Evolutionary conservation across 495 filamentous ascomycete genomes (phyloP).

Genomic region (Jackrogersella minutella): DNA sequence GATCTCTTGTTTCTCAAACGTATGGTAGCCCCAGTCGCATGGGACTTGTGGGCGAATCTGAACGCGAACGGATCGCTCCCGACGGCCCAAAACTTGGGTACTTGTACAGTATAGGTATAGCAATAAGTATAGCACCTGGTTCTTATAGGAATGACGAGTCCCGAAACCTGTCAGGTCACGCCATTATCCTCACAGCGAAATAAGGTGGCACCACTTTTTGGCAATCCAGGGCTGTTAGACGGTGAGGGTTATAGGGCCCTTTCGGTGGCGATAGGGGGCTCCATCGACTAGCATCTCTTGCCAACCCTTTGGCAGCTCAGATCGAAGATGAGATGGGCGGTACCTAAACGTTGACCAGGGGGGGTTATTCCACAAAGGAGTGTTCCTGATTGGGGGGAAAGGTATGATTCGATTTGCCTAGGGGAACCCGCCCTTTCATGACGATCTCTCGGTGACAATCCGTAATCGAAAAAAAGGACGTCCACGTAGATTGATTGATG

Average conservation of each 20-base stretch:
- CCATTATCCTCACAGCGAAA: conserved; percentile 43
- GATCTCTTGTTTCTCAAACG: conserved; percentile 42
- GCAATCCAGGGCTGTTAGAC: conserved; percentile 40
- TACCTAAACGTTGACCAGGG: conserved; percentile 31
- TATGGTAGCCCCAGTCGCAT: conserved; percentile 37
- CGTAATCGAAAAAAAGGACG: conserved; percentile 21
- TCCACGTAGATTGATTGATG: conserved; percentile 1
- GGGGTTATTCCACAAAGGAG: conserved; percentile 31
- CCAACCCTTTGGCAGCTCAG: conserved; percentile 44
- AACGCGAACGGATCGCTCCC: conserved; percentile 44
- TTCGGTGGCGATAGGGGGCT: conserved; percentile 34
- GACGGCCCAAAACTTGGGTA: conserved; percentile 37
- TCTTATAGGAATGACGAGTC: conserved; percentile 38
- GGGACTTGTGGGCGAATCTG: conserved; percentile 43
- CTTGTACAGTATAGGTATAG: conserved; percentile 28
- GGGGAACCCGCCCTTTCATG: conserved; percentile 30
- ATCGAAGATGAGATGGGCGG: conserved; percentile 45
- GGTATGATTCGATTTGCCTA: conserved; percentile 41
- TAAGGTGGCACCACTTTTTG: conserved; percentile 44
- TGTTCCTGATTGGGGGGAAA: conserved; percentile 39
- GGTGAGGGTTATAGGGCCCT: conserved; percentile 33
- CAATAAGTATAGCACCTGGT: conserved; percentile 27
- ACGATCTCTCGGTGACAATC: conserved; percentile 41
- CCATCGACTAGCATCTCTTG: conserved; percentile 41
- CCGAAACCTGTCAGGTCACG: conserved; percentile 45